phyloP scores from a whole-genome alignment of 345 rosid genomes.

The Barbarea vulgaris region DNA sequence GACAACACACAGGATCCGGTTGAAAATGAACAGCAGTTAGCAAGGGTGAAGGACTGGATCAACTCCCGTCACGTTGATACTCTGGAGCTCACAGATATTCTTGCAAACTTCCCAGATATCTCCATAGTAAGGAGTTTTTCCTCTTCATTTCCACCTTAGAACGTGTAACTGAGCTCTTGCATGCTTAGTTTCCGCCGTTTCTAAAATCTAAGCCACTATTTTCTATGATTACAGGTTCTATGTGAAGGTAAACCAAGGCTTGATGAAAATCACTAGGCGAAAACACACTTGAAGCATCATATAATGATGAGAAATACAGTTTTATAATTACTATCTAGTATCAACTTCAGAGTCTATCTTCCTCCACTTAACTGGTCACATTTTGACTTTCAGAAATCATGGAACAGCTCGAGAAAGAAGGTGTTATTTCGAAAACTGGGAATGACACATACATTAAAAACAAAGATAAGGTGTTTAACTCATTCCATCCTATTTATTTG shows the following conservation, averaged over 20 bases:
- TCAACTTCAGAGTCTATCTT: conserved; percentile 16
- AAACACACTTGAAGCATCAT: conserved; percentile 8
- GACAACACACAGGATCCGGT: conserved; percentile 78
- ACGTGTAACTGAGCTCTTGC: no score
- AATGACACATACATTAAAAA: conserved; percentile 61
- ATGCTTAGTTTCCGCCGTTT: conserved; percentile 20
- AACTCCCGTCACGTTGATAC: conserved; percentile 50
- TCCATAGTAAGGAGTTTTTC: conserved; percentile 68
- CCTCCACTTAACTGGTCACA: conserved; percentile 22
- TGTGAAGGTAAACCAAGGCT: conserved; percentile 64
- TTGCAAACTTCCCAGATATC: conserved; percentile 81
- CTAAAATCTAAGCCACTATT: conserved; percentile 9
- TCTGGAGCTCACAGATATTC: conserved; percentile 69
- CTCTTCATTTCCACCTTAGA: no score
- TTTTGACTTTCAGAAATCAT: conserved; percentile 66
- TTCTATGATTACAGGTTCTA: conserved; percentile 60
- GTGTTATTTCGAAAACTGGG: conserved; percentile 60
- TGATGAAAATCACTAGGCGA: conserved; percentile 16
- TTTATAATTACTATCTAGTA: not conserved
- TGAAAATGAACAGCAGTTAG: conserved; percentile 81
- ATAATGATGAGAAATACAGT: conserved; percentile 1
- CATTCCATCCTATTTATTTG: not conserved
- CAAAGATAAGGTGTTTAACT: conserved; percentile 58
- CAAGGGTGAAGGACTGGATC: conserved; percentile 86
- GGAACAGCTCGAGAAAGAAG: conserved; percentile 77